phyloP scores from a whole-genome alignment of 148 eudicot genomes.

The Cornus kousa region DNA sequence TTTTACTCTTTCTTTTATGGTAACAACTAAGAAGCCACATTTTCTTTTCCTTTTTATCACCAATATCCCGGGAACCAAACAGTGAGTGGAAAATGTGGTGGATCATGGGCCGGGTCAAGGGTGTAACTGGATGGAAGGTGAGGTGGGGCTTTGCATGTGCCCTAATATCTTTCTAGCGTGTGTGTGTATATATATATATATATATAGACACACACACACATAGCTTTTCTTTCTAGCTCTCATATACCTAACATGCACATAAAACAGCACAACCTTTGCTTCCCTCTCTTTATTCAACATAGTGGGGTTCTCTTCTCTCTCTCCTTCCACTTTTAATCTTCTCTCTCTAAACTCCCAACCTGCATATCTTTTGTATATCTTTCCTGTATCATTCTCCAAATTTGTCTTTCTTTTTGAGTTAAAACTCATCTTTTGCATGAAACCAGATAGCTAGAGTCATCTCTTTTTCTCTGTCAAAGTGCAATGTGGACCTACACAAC shows the following conservation, averaged over 20 bases:
- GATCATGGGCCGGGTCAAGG: background rate
- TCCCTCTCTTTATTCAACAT: constrained; percentile 3
- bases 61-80: no score
- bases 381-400: background rate
- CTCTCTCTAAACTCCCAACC: background rate
- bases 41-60: background rate
- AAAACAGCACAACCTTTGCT: background rate
- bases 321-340: background rate
- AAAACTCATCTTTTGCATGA: no score
- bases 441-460: background rate
- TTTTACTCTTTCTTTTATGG: no score
- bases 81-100: no score
- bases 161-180: background rate
- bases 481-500: constrained; percentile 4
- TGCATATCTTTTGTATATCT: background rate
- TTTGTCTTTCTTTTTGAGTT: background rate
- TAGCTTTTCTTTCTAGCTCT: background rate
- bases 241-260: background rate
- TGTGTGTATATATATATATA: no score
- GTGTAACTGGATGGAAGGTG: background rate
- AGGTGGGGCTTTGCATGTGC: constrained; percentile 9
- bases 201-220: no score
- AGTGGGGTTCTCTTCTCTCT: background rate
- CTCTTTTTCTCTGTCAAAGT: background rate
- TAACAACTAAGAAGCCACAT: no score